These are phyloP conservation scores for Cryphonectria nitschkei DNA, from an alignment of 2,329 filamentous ascomycete genomes.

Conservation along the genomic window DNA sequence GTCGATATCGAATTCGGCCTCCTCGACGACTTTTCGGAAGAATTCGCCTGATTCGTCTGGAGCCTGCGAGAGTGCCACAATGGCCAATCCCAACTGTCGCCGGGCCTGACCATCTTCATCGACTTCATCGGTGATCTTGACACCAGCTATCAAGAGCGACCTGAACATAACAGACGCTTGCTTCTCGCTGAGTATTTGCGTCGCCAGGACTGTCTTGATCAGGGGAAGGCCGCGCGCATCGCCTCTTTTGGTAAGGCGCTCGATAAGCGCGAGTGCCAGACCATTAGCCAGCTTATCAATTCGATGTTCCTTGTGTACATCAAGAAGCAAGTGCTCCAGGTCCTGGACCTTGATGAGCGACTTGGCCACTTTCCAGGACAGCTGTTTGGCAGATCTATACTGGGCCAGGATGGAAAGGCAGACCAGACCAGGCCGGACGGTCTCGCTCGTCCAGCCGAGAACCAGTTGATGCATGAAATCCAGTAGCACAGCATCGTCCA, in stretches of 20 bases:
- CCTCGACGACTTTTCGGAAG: conserved; percentile 69
- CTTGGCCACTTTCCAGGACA: conserved; percentile 72
- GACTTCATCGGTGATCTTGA: conserved; percentile 58
- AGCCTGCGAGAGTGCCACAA: conserved; percentile 68
- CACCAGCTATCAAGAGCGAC: conserved; percentile 62
- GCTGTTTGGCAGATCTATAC: conserved; percentile 69
- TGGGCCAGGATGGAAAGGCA: conserved; percentile 83
- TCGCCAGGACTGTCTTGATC: conserved; percentile 64
- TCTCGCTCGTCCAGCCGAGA: conserved; percentile 75
- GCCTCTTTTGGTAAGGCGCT: conserved; percentile 63
- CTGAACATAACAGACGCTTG: conserved; percentile 70
- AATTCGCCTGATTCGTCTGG: conserved; percentile 61
- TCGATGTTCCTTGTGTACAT: conserved; percentile 66
- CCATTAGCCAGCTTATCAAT: conserved; percentile 75
- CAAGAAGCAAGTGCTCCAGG: conserved; percentile 61
- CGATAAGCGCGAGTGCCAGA: conserved; percentile 67
- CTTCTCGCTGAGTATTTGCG: conserved; percentile 63
- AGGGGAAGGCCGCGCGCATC: conserved; percentile 60
- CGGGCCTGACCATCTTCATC: conserved; percentile 61
- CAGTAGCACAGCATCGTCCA: conserved; percentile 80
- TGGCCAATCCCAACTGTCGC: conserved; percentile 65
- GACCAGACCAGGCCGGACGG: conserved; percentile 72
- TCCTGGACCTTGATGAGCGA: conserved; percentile 67
- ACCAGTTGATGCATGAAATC: conserved; percentile 89
- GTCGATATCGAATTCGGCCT: conserved; percentile 72